Conservation (phyloP, 139 green algal species). For the Diplosphaera chodatii region DNA sequence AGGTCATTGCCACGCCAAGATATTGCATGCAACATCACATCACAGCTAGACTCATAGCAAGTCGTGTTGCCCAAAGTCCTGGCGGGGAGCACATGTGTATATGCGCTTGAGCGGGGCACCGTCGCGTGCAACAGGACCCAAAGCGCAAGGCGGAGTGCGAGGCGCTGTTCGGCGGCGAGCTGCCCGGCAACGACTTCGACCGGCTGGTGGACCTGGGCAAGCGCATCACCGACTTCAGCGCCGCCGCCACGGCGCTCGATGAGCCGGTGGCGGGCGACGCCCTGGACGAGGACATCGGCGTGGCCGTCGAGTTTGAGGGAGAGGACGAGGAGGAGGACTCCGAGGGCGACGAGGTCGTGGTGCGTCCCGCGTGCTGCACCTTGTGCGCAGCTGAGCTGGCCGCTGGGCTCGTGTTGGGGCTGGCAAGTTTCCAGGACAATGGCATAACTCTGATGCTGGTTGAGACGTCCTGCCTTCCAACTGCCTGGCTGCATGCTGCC, state of each 20-base stretch:
- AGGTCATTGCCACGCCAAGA: no score
- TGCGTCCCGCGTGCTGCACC: no score
- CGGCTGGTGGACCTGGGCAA: conserved; percentile 82
- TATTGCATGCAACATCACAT: no score
- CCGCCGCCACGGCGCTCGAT: conserved; percentile 9
- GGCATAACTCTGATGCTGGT: no score
- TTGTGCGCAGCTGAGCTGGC: background rate
- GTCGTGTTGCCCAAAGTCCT: no score
- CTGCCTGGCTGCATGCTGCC: no score
- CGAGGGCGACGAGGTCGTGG: conserved; percentile 37
- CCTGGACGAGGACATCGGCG: conserved; percentile 90
- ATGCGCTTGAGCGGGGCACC: no score
- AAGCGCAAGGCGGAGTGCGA: conserved; percentile 65
- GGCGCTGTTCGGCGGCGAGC: conserved; percentile 65
- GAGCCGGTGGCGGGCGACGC: conserved; percentile 20
- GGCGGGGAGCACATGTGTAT: no score
- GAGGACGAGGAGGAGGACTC: conserved; percentile 74
- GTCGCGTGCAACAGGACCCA: conserved; percentile 46
- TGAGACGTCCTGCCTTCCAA: no score
- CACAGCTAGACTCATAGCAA: no score
- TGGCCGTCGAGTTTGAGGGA: conserved; percentile 89
- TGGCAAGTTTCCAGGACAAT: no score
- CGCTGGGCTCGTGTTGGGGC: no score
- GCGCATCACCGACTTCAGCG: conserved; percentile 84
- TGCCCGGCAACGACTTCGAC: conserved; percentile 75